Conservation (phyloP, 1,284 basidiomycete genomes). For the Abortiporus biennis region DNA sequence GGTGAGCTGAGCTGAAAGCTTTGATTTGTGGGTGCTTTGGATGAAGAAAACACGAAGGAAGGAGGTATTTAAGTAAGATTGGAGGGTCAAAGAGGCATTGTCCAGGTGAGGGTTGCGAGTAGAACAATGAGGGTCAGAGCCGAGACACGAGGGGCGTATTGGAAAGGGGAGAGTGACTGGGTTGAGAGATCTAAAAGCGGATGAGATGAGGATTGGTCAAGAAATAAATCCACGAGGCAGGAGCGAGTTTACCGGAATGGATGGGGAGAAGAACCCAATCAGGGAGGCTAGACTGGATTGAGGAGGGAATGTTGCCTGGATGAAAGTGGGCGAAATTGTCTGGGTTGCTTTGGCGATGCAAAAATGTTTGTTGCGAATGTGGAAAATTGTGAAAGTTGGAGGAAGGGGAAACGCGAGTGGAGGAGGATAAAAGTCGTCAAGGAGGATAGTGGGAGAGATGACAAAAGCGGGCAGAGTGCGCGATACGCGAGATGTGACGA, state of each 20-base stretch:
- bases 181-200: too few species aligned
- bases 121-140: conserved; percentile 19
- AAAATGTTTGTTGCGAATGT: neutral
- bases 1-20: too few species aligned
- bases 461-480: neutral
- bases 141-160: conserved; percentile 13
- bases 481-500: too few species aligned
- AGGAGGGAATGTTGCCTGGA: neutral
- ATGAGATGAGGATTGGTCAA: too few species aligned
- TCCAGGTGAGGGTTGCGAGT: too few species aligned
- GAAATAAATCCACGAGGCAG: too few species aligned
- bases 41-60: too few species aligned
- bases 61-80: too few species aligned
- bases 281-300: neutral
- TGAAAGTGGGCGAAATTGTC: neutral
- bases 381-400: neutral
- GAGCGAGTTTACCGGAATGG: neutral
- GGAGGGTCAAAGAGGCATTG: too few species aligned
- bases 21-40: too few species aligned
- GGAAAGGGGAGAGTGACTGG: too few species aligned
- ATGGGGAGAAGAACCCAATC: neutral
- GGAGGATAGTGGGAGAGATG: neutral
- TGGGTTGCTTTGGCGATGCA: neutral
- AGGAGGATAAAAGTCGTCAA: neutral
- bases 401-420: too few species aligned